Evolutionary conservation across 2,329 filamentous ascomycete genomes (phyloP).

Genomic region (Ophiostoma novo-ulmi): DNA sequence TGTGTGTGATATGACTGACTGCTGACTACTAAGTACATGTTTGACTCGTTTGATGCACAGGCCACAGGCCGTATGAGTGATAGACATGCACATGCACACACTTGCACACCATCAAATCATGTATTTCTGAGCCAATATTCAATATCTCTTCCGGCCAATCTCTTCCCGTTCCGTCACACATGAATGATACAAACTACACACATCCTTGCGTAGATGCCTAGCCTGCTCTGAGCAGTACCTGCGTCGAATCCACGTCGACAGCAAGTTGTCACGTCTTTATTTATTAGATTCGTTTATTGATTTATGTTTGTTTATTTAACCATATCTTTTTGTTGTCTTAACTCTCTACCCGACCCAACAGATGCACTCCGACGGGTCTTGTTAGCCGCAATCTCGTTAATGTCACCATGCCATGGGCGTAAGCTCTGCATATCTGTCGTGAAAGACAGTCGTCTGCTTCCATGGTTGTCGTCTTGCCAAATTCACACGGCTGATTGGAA

Average conservation of each 20-base stretch:
- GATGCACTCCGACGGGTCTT: constrained; percentile 6
- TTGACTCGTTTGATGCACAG: not conserved
- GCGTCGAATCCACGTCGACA: not conserved
- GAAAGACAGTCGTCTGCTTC: not conserved
- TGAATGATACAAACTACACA: not conserved
- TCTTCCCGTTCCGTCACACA: constrained; percentile 6
- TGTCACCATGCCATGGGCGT: not conserved
- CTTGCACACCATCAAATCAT: not conserved
- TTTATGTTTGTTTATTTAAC: not conserved
- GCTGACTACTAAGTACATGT: not conserved
- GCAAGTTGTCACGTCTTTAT: not conserved
- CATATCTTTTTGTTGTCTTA: not conserved
- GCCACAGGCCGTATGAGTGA: not conserved
- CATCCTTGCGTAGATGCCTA: not conserved
- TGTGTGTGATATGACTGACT: not conserved
- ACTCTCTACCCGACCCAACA: constrained; percentile 1
- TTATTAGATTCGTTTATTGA: not conserved
- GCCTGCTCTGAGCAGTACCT: constrained; percentile 6
- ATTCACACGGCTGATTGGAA: not conserved
- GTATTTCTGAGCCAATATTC: not conserved
- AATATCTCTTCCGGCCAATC: not conserved
- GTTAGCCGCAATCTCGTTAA: not conserved
- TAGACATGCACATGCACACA: not conserved
- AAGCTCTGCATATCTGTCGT: not conserved
- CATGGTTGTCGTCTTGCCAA: not conserved